These are phyloP conservation scores for Hansenula sp. DNA, from an alignment of 1,139 yeast species.

Conservation along the genomic window DNA sequence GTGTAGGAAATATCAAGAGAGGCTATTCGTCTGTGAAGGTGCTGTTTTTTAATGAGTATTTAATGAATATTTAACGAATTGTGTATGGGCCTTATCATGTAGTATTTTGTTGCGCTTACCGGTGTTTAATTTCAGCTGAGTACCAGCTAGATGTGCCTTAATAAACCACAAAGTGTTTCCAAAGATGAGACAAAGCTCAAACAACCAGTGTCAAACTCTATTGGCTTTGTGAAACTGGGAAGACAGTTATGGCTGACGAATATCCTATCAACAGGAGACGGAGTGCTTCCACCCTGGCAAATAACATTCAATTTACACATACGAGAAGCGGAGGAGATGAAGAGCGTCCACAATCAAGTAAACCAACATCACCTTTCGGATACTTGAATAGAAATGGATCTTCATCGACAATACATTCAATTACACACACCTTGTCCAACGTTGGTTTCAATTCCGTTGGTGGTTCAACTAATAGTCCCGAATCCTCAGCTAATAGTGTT, in stretches of 20 bases:
- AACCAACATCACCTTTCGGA: conserved; percentile 6
- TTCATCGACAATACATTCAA: conserved; percentile 19
- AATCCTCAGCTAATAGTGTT: neutral
- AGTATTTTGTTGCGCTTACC: neutral
- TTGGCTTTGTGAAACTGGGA: too few species aligned
- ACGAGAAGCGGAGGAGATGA: conserved; percentile 10
- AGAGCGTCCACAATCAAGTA: neutral
- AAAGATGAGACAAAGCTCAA: neutral
- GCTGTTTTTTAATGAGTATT: conserved; percentile 39
- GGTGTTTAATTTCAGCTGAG: too few species aligned
- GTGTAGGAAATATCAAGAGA: conserved; percentile 53
- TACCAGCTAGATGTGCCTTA: too few species aligned
- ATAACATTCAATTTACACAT: conserved; percentile 21
- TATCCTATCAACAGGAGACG: conserved; percentile 10
- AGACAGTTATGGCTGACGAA: conserved; percentile 1
- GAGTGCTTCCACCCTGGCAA: conserved; percentile 22
- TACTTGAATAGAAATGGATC: conserved; percentile 14
- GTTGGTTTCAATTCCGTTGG: conserved; percentile 20
- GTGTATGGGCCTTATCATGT: neutral
- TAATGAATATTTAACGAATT: neutral
- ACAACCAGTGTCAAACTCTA: too few species aligned
- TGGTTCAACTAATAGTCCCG: conserved; percentile 1
- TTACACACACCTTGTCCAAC: conserved; percentile 21
- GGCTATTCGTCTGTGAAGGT: conserved; percentile 60
- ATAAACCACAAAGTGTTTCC: too few species aligned